These are phyloP conservation scores for Rauvolfia tetraphylla DNA, from an alignment of 257 asterid genomes.

Conservation along the genomic window DNA sequence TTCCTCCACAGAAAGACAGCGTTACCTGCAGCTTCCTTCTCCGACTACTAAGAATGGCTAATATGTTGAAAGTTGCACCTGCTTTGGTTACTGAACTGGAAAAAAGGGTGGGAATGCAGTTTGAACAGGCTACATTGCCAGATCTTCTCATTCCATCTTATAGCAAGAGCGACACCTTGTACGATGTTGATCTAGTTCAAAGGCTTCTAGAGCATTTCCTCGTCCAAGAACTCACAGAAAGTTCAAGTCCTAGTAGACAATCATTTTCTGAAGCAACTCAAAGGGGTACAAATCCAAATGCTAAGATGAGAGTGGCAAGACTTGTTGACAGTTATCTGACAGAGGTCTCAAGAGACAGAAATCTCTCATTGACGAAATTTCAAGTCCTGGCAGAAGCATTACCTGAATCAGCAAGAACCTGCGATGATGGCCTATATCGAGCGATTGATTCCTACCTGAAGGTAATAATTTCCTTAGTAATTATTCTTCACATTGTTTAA, in stretches of 20 bases:
- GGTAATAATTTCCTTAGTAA: conserved; percentile 37
- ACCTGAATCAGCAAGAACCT: conserved; percentile 83
- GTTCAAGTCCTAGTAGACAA: conserved; percentile 59
- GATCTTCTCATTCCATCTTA: conserved; percentile 78
- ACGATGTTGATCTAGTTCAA: conserved; percentile 86
- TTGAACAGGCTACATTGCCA: conserved; percentile 73
- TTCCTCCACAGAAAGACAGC: conserved; percentile 82
- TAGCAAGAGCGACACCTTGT: conserved; percentile 55
- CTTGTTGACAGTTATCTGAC: conserved; percentile 91
- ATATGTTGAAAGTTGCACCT: conserved; percentile 76
- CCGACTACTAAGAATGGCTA: conserved; percentile 65
- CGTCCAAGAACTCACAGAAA: conserved; percentile 79
- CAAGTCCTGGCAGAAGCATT: conserved; percentile 91
- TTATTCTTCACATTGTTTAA: no score
- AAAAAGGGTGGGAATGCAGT: conserved; percentile 91
- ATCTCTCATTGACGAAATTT: conserved; percentile 67
- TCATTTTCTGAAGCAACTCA: conserved; percentile 43
- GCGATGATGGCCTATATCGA: conserved; percentile 83
- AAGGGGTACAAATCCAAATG: conserved; percentile 49
- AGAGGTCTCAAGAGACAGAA: conserved; percentile 83
- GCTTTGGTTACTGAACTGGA: conserved; percentile 93
- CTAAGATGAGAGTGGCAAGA: conserved; percentile 87
- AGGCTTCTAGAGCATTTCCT: conserved; percentile 91
- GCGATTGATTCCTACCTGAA: conserved; percentile 96
- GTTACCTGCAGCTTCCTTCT: conserved; percentile 89